These are phyloP conservation scores for Truncatella angustata DNA, from an alignment of 2,329 filamentous ascomycete species.

Conservation along the genomic window DNA sequence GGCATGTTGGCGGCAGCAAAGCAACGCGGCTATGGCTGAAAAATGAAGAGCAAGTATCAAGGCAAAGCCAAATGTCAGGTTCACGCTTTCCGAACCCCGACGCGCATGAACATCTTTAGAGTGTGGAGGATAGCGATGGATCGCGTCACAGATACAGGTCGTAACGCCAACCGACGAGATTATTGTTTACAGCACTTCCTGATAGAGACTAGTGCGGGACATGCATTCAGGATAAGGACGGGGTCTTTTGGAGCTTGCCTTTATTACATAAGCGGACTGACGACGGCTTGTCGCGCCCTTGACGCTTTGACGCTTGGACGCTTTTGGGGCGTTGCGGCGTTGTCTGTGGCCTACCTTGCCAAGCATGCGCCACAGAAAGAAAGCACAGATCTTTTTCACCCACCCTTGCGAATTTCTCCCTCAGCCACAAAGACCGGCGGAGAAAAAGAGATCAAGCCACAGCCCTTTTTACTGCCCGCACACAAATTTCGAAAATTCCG, in stretches of 20 bases:
- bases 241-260: background rate
- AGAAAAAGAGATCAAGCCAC: too few species aligned
- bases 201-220: slow-evolving; percentile 3
- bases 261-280: too few species aligned
- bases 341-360: too few species aligned
- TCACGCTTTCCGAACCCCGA: background rate
- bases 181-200: slow-evolving; percentile 13
- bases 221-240: background rate
- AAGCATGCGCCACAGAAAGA: background rate
- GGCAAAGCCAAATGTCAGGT: background rate
- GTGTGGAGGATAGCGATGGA: background rate
- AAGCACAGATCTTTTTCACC: background rate
- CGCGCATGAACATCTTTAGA: background rate
- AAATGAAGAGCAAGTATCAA: background rate
- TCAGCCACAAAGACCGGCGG: too few species aligned
- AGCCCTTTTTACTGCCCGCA: slow-evolving; percentile 5
- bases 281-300: too few species aligned
- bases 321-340: too few species aligned
- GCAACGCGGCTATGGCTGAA: background rate
- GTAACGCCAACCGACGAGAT: background rate
- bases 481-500: slow-evolving; percentile 4
- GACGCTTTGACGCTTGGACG: too few species aligned
- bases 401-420: too few species aligned
- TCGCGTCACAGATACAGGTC: background rate
- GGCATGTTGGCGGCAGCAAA: background rate